phyloP scores from a whole-genome alignment of 2,329 filamentous ascomycete genomes.

The Anisogramma anomala region DNA sequence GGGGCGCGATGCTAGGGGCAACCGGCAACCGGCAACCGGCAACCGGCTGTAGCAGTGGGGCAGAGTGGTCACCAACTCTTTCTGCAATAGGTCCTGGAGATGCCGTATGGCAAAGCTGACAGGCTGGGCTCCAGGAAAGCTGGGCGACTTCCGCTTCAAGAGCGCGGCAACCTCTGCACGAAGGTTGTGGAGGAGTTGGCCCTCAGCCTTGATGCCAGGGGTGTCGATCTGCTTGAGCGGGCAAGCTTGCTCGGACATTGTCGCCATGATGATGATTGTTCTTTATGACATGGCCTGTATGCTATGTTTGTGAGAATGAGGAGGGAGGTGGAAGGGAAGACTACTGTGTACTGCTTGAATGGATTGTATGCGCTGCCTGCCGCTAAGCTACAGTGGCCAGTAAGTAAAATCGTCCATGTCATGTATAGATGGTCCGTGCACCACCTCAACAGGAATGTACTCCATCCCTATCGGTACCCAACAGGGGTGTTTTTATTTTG shows the following conservation, averaged over 20 bases:
- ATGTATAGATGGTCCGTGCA: no score
- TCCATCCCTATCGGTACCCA: no score
- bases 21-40: neutral
- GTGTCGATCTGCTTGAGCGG: constrained; percentile 42
- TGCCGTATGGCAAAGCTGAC: constrained; percentile 82
- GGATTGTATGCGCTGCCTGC: no score
- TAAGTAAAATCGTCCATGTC: no score
- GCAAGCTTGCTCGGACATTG: constrained; percentile 17
- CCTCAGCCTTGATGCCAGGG: constrained; percentile 54
- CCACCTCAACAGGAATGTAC: no score
- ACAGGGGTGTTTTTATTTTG: no score
- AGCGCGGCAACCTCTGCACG: constrained; percentile 63
- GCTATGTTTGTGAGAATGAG: neutral
- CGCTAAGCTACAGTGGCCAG: no score
- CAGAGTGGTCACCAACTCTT: no score
- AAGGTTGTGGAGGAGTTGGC: constrained; percentile 48
- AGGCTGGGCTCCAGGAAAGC: constrained; percentile 85
- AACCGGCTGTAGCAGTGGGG: no score
- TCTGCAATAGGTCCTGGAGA: constrained; percentile 64
- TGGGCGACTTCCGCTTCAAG: constrained; percentile 54
- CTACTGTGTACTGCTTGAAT: no score
- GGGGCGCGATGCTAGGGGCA: neutral
- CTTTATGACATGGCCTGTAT: no score
- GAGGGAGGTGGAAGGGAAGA: no score
- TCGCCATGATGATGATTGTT: neutral